Evolutionary conservation across 139 green algal species (phyloP), one percentile per base, ranked within the genome.

Genomic region (Chlorella sorokiniana): DNA sequence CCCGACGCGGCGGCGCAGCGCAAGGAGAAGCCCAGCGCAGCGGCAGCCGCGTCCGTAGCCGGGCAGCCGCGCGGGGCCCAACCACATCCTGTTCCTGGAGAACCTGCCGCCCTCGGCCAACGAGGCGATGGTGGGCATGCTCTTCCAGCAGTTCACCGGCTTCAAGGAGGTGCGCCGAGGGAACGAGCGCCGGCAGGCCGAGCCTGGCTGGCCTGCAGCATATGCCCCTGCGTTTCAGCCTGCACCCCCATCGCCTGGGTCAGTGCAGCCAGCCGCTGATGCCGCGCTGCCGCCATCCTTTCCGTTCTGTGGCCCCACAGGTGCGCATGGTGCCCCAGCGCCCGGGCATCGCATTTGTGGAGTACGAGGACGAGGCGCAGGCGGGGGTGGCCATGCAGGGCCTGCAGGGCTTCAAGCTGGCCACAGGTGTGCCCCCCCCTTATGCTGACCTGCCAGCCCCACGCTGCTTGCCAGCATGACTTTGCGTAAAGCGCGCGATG

Each of bases 271-370:
- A n/a, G n/a, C n/a, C n/a, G n/a, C n/a, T n/a, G n/a, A n/a, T n/a
- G n/a, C n/a, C n/a, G n/a, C n/a, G n/a, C n/a, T n/a, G n/a, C n/a
- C n/a, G n/a, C n/a, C 16, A n/a, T 27, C 10, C 61, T 35, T 67
- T 23, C 61, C 29, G 61, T 67, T 59, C 16, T 16, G 41, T 96
- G 80, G 89, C 90, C n/a, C 93, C 94, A 27, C 97, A 98, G 86
- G 96, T 97, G 78, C 59, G 88, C 27, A 96, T 99, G 95, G 92
- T 98, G 61, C 91, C 97, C 45, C 89, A 90, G 38, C 92, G 92
- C n/a, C 96, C 96, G 0, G 96, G 94, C 69, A 99, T 99, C 72
- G 95, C 95, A 0, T 99, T 99, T 87, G 93, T 99, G 37, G 96
- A 99, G 86, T 98, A 93, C 72, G 90, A 94, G 29, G 93, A 94